Base-by-base conservation (phyloP, 2,329 filamentous ascomycete genomes). In the Diplocarpon mali region DNA sequence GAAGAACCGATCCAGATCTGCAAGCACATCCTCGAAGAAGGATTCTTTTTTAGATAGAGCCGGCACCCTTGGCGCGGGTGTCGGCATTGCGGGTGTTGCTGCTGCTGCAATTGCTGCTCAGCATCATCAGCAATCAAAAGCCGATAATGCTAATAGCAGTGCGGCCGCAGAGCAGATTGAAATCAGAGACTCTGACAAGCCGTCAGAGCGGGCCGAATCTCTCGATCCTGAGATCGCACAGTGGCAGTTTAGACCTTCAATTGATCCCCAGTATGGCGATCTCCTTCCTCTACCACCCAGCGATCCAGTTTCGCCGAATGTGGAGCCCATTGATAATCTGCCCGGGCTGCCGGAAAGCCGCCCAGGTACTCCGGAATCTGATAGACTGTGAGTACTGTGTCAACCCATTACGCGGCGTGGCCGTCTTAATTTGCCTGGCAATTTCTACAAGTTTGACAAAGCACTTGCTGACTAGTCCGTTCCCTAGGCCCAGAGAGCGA, bases 1-100 rank as follows among this genome's bases (percentile, higher is more conserved):
- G 46, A 57, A 58, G 41, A 54, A 50, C 35, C 47, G 51, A 38
- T 56, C 54, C n/a, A 53, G 50, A 47, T 55, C 50, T 39, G 52
- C 45, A 40, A 56, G 51, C 44, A 43, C 47, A 32, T 53, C 55
- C 46, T 54, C 53, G 14, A 57, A 59, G 42, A 65, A 67, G 62
- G 64, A 71, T 66, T 76, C 76, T 80, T 80, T 81, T 80, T 80
- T 80, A 80, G 78, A 65, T 80, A 76, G 74, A 71, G 74, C 78
- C 76, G 76, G 68, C 72, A 80, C 71, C 72, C 69, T 73, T 76
- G 76, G 76, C 76, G 74, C 72, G 70, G 76, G 76, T 80, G 77
- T 68, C 76, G 77, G 78, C 73, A 61, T 73, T 64, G 70, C 68
- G 67, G 69, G 70, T 64, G 69, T 66, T 61, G 69, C 64, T 52